Evolutionary conservation across 306 rosid species (phyloP).

Genomic region (Astragalus membranaceus): DNA sequence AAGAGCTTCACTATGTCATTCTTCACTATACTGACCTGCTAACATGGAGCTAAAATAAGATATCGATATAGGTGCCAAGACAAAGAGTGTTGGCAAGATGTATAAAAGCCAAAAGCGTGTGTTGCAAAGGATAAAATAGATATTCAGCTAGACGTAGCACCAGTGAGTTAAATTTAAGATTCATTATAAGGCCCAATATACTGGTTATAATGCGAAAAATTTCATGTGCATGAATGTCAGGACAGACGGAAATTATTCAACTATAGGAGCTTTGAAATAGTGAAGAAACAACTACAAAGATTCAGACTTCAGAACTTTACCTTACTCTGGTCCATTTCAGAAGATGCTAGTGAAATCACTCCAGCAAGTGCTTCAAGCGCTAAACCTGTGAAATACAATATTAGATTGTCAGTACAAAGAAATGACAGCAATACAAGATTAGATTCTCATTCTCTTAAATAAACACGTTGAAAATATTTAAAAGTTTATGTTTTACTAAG

Average conservation of each 20-base stretch:
- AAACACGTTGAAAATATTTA: not conserved
- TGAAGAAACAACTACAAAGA: conserved; percentile 12
- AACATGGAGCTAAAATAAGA: conserved; percentile 26
- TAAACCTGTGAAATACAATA: conserved; percentile 42
- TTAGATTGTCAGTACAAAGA: conserved; percentile 9
- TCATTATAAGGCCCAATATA: not conserved
- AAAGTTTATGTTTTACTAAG: no score
- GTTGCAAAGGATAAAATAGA: not conserved
- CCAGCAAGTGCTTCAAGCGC: conserved; percentile 96
- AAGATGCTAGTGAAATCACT: conserved; percentile 73
- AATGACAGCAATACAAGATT: not conserved
- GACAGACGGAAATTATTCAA: not conserved
- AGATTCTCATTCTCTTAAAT: no score
- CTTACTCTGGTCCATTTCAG: conserved; percentile 72
- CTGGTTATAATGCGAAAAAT: not conserved
- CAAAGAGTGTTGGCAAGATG: not conserved
- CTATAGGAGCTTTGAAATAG: not conserved
- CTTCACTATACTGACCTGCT: conserved; percentile 69
- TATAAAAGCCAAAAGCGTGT: conserved; percentile 10
- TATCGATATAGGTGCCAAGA: not conserved
- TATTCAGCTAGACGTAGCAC: not conserved
- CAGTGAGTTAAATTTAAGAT: not conserved
- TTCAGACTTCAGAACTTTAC: conserved; percentile 34
- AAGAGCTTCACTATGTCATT: conserved; percentile 86
- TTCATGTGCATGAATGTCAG: not conserved